Evolutionary conservation across 768 basidiomycete genomes (phyloP), one percentile per base, ranked within the genome.

Genomic region (Amyloporia xantha): DNA sequence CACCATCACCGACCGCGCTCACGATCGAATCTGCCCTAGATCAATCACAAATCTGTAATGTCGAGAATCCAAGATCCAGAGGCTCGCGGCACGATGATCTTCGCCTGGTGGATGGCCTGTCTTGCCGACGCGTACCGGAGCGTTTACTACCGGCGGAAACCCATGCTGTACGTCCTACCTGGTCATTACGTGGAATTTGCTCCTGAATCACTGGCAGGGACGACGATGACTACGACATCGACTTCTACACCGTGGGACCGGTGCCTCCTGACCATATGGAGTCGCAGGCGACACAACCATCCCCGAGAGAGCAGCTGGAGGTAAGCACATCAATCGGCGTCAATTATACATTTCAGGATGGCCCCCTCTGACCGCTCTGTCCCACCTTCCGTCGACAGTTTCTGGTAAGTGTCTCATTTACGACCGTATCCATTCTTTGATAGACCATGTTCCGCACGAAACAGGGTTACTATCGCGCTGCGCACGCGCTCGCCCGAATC

Each of bases 31-130:
- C 15, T n/a, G 20, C 41, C 11, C 41, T 58, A 90, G 87, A 87
- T 91, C 63, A 91, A 90, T 66, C 86, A 89, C 59, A 89, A 87
- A 64, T 80, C 86, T 3, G 83, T 83, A 30, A 81, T 86, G 71
- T 73, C 77, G 9, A 79, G 74, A 50, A 86, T 89, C 54, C 74
- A 78, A 53, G 86, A 89, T 61, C 73, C 79, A 35, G 88, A 90
- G 59, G 80, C 74, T 43, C 79, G 84, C 45, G 84, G 86, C 21
- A 89, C 85, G 5, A 87, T 91, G 83, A 85, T 88, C 44, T 92
- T 91, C 60, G 85, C 91, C 1, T 93, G 91, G 86, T 94, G 92
- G 91, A 86, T 92, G 79, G 84, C 91, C 6, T 88, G 85, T 65
- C 71, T 92, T 40, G 75, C 79, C 27, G 93, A 96, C 59, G 88